These are phyloP conservation scores for Boechera divaricarpa DNA, from an alignment of 345 rosid genomes.

Conservation along the genomic window DNA sequence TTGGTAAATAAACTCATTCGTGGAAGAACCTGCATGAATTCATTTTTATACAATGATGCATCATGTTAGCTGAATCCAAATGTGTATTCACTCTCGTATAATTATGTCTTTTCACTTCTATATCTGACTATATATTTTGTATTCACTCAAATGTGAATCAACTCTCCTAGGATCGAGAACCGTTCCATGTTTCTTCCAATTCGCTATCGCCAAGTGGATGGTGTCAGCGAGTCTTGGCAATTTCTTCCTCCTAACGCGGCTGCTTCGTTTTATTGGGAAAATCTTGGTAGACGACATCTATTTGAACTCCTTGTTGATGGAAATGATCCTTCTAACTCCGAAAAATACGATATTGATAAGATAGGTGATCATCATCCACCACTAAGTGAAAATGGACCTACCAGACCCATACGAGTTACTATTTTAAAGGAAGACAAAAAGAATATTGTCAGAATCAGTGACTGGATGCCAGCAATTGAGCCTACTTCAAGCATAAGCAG, in stretches of 20 bases:
- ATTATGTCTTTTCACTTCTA: conserved; percentile 5
- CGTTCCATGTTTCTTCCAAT: conserved; percentile 86
- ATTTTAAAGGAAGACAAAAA: conserved; percentile 80
- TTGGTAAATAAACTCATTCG: not conserved
- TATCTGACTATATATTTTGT: conserved; percentile 21
- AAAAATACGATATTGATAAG: conserved; percentile 82
- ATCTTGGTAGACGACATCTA: conserved; percentile 75
- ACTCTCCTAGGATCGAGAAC: conserved; percentile 78
- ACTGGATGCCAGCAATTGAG: conserved; percentile 96
- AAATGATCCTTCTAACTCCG: conserved; percentile 61
- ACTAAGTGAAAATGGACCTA: conserved; percentile 57
- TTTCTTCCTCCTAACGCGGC: conserved; percentile 89
- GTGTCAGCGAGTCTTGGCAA: conserved; percentile 81
- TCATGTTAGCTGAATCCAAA: conserved; percentile 26
- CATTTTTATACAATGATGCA: conserved; percentile 12
- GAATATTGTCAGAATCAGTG: conserved; percentile 77
- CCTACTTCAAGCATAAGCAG: conserved; percentile 48
- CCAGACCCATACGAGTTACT: conserved; percentile 82
- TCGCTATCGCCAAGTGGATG: conserved; percentile 83
- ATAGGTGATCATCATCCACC: conserved; percentile 80
- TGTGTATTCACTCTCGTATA: conserved; percentile 15
- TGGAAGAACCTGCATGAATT: conserved; percentile 12
- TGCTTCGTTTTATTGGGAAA: conserved; percentile 95
- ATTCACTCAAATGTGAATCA: conserved; percentile 19
- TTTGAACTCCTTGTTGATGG: conserved; percentile 84